phyloP scores from a whole-genome alignment of 495 filamentous ascomycete genomes.

The Daldinia decipiens region DNA sequence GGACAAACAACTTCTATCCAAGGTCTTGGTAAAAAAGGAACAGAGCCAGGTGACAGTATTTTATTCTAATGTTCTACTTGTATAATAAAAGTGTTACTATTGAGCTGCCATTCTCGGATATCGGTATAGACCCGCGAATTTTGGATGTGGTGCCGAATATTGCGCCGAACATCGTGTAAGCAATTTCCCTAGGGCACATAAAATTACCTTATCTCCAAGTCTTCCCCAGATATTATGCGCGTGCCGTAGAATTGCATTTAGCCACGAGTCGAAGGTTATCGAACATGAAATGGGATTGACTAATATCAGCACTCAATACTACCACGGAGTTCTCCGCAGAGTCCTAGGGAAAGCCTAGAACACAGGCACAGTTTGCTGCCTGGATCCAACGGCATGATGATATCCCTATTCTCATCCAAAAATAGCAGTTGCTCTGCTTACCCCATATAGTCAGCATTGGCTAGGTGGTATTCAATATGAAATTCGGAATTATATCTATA shows the following conservation, averaged over 20 bases:
- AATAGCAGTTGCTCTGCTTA: neutral
- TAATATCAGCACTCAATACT: neutral
- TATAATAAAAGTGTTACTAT: neutral
- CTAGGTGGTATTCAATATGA: neutral
- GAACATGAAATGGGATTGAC: neutral
- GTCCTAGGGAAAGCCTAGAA: conserved; percentile 14
- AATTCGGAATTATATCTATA: neutral
- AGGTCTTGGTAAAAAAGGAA: neutral
- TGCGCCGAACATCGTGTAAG: neutral
- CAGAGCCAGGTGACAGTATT: neutral
- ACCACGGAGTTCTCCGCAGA: neutral
- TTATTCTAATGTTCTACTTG: neutral
- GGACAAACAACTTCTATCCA: neutral
- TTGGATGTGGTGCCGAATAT: neutral
- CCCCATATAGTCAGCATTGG: neutral
- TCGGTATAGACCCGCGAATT: neutral
- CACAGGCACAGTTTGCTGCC: conserved; percentile 12
- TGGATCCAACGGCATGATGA: neutral
- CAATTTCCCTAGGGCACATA: neutral
- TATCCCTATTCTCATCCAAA: neutral
- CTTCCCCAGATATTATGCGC: neutral
- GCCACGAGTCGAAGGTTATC: neutral
- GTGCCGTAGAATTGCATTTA: conserved; percentile 16
- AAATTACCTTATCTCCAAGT: conserved; percentile 1
- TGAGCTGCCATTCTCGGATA: conserved; percentile 3